Base-by-base conservation (phyloP, 805 yeast species). In the Candida broadrunensis region DNA sequence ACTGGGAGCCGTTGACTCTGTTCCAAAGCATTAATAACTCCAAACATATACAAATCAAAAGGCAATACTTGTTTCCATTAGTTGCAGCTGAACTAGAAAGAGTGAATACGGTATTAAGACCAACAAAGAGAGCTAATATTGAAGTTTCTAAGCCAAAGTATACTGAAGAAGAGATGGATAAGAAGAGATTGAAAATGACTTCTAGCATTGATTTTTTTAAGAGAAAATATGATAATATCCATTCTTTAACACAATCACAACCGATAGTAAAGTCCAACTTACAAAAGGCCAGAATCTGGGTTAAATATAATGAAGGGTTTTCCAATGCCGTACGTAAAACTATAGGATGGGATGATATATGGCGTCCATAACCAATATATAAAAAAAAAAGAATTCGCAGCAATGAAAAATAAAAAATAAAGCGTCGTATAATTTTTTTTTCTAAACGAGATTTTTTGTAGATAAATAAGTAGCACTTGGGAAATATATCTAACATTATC, bases 301-400 rank as follows among this genome's bases (percentile, higher is more conserved):
- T 89, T n/a, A 88, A 85, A 55, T 88, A 83, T 56, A 85, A 85
- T 47, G 97, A 89, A 62, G 97, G 97, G 0, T 89, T 84, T 54
- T 85, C 95, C 4, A 85, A 88, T 59, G 97, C 97, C 0, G 97
- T 89, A 2, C 66, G 95, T 25, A 88, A 87, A 53, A 85, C 83
- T 39, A 79, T 89, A 18, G 77, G 82, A 16, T 90, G 96, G 96
- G 58, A 65, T 6, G 83, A 77, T 40, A 60, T 89, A 18, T 86
- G 87, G 83, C 16, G 38, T 19, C 41, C 49, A 23, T 47, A 21
- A 9, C n/a, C n/a, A n/a, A n/a, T n/a, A n/a, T n/a, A n/a, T n/a
- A n/a, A n/a, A n/a, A n/a, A n/a, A 7, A 21, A 21, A 21, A 9
- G 9, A 21, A 21, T 21, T 21, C 24, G 24, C 24, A 21, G 24